Conservation (phyloP, 768 basidiomycete species). For the Suillus tomentosus region DNA sequence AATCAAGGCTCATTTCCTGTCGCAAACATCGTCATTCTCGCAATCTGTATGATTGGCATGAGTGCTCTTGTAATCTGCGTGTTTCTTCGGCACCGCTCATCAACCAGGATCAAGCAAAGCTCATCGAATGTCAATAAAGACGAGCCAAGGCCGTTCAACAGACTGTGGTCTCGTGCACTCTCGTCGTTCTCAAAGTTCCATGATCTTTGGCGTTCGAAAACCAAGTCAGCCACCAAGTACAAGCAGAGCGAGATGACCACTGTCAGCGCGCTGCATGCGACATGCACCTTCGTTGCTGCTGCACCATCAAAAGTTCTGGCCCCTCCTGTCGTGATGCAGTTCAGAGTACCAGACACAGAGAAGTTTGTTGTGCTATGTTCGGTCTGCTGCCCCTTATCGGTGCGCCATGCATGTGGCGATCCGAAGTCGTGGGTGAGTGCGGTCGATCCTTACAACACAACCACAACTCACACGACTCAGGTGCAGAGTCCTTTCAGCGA, state of each 20-base stretch:
- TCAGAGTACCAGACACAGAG: slow-evolving; percentile 21
- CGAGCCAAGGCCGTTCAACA: background rate
- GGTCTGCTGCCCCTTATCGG: background rate
- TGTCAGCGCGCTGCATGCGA: slow-evolving; percentile 26
- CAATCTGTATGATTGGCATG: slow-evolving; percentile 23
- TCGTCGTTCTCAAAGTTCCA: background rate
- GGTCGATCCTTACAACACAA: background rate
- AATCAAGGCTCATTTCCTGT: slow-evolving; percentile 10
- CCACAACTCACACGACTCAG: background rate
- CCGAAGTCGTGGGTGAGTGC: background rate
- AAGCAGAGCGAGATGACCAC: slow-evolving; percentile 15
- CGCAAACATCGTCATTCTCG: slow-evolving; percentile 24
- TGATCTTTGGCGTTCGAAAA: slow-evolving; percentile 11
- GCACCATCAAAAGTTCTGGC: slow-evolving; percentile 25
- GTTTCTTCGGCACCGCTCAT: slow-evolving; percentile 22
- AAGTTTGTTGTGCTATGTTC: slow-evolving; percentile 10
- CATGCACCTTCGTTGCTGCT: slow-evolving; percentile 27
- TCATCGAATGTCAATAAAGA: background rate
- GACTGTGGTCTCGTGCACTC: slow-evolving; percentile 2
- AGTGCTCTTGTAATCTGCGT: slow-evolving; percentile 21
- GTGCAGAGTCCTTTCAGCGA: background rate
- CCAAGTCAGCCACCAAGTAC: background rate
- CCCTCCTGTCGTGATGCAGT: slow-evolving; percentile 25
- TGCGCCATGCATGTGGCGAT: background rate
- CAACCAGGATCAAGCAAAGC: slow-evolving; percentile 4